These are phyloP conservation scores for Elongisporangium prolatum DNA, from an alignment of 352 stramenopile genomes.

Conservation along the genomic window DNA sequence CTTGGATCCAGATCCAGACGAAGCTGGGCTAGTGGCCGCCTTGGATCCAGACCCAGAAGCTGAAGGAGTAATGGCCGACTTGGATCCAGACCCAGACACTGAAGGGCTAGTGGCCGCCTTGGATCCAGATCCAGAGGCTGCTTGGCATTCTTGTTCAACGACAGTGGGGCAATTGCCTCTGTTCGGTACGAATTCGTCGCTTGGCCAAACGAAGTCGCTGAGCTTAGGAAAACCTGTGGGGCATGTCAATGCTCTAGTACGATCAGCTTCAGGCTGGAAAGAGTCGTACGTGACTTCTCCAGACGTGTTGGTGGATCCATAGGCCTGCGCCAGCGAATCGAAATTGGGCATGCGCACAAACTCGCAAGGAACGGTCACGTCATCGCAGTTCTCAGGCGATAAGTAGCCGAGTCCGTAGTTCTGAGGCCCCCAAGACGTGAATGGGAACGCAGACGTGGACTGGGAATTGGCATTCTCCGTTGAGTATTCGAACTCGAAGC, in stretches of 20 bases:
- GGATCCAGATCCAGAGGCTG: background rate
- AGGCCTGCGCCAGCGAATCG: constrained; percentile 39
- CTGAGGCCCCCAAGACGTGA: constrained; percentile 49
- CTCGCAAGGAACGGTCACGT: constrained; percentile 32
- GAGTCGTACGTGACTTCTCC: constrained; percentile 24
- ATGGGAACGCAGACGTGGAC: constrained; percentile 50
- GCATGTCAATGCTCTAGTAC: constrained; percentile 13
- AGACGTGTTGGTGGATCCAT: constrained; percentile 15
- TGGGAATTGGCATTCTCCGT: constrained; percentile 74
- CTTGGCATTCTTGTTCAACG: background rate
- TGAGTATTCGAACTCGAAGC: constrained; percentile 77
- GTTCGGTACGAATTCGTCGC: constrained; percentile 20
- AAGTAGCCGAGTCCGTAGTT: constrained; percentile 84
- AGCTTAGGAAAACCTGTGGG: constrained; percentile 25
- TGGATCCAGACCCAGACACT: too few species aligned
- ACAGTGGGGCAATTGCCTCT: background rate
- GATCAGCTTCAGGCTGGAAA: constrained; percentile 15
- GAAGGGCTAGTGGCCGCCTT: background rate
- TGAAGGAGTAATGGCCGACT: too few species aligned
- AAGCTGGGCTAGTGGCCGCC: too few species aligned
- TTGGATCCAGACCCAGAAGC: background rate
- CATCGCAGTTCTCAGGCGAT: constrained; percentile 54
- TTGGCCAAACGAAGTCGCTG: constrained; percentile 23
- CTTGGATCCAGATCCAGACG: background rate
- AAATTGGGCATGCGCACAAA: constrained; percentile 70